phyloP scores from a whole-genome alignment of 2,329 filamentous ascomycete genomes.

The Cladophialophora yegresii region DNA sequence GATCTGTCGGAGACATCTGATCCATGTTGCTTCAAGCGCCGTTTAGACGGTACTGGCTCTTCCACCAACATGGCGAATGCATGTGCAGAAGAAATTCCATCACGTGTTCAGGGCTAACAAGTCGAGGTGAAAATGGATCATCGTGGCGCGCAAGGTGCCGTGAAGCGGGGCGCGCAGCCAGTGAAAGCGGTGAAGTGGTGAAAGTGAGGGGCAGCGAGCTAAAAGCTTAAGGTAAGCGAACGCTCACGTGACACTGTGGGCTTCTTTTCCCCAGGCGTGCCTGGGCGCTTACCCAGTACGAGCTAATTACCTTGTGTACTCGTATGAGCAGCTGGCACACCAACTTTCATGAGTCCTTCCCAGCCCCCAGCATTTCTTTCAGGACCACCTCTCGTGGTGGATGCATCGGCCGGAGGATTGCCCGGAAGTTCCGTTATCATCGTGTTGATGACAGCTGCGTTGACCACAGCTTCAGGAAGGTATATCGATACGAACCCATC shows the following conservation, averaged over 20 bases:
- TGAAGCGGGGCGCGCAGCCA: background rate
- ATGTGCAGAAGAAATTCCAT: background rate
- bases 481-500: too few relatives aligned
- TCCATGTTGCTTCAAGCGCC: background rate
- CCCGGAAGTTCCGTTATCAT: background rate
- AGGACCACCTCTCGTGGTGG: background rate
- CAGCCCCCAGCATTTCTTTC: conserved; percentile 13
- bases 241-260: too few relatives aligned
- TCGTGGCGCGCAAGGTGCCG: background rate
- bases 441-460: background rate
- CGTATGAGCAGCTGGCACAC: background rate
- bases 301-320: too few relatives aligned
- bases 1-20: background rate
- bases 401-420: background rate
- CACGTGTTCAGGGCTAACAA: background rate
- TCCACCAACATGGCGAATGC: background rate
- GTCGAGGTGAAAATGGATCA: background rate
- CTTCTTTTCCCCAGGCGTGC: background rate
- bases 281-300: too few relatives aligned
- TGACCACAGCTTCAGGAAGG: background rate
- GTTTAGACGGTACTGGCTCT: background rate
- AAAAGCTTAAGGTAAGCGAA: background rate
- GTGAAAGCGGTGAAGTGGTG: background rate
- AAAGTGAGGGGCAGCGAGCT: background rate
- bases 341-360: background rate